Evolutionary conservation across 192 early-diverging fungal genomes (phyloP).

Genomic region (Coemansia sp.): DNA sequence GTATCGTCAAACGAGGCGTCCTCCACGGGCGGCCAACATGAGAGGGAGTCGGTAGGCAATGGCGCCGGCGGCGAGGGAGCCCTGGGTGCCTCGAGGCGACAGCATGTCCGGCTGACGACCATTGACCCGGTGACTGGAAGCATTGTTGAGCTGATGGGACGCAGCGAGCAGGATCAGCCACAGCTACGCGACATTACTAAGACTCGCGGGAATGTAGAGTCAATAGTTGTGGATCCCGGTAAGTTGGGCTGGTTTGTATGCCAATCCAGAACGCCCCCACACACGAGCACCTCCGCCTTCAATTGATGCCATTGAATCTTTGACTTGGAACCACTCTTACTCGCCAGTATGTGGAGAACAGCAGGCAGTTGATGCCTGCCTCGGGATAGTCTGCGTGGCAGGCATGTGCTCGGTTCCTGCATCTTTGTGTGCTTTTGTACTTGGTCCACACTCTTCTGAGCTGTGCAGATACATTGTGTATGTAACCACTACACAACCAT

Average conservation of each 20-base stretch:
- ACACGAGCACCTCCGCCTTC: neutral
- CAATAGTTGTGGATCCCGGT: conserved; percentile 29
- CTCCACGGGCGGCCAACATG: neutral
- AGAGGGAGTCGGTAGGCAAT: neutral
- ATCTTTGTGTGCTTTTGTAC: neutral
- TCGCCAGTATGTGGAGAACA: neutral
- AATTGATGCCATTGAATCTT: neutral
- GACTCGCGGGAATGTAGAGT: neutral
- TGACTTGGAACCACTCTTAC: neutral
- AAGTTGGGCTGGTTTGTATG: conserved; percentile 6
- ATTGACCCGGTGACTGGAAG: conserved; percentile 43
- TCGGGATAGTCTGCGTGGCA: neutral
- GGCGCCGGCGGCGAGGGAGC: neutral
- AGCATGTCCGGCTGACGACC: conserved; percentile 42
- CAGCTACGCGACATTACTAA: neutral
- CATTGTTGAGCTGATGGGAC: conserved; percentile 7
- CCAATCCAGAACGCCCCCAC: neutral
- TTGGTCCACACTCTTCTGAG: neutral
- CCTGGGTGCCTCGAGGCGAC: conserved; percentile 9
- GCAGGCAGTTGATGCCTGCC: neutral
- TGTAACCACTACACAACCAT: neutral
- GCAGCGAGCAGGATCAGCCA: conserved; percentile 1
- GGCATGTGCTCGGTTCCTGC: no score
- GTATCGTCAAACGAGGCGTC: conserved; percentile 25
- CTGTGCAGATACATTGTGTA: neutral